phyloP scores from a whole-genome alignment of 75 land plant species.

The Adiantum capillusveneris region DNA sequence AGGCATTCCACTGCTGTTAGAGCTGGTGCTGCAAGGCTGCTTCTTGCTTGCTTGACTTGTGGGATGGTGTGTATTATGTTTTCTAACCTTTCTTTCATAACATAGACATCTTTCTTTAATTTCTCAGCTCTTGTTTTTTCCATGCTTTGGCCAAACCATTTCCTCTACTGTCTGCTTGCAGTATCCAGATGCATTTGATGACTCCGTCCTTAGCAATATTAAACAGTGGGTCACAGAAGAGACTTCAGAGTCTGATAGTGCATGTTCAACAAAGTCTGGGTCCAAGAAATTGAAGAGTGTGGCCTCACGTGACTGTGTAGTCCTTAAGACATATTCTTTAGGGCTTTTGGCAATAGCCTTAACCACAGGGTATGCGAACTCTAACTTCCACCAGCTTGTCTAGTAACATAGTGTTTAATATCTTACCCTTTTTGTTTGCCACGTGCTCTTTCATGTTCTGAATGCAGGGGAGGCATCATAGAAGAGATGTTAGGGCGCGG shows the following conservation, averaged over 20 bases:
- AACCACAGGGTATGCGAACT: constrained; percentile 48
- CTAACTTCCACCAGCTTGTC: too few species aligned
- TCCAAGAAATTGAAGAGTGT: constrained; percentile 1
- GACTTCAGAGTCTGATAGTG: constrained; percentile 16
- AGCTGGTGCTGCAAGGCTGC: constrained; percentile 79
- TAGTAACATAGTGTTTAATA: too few species aligned
- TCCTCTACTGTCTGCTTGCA: constrained; percentile 33
- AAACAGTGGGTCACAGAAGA: constrained; percentile 79
- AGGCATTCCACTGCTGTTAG: constrained; percentile 55
- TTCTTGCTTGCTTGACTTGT: constrained; percentile 62
- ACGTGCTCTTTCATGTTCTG: too few species aligned
- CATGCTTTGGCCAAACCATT: too few species aligned
- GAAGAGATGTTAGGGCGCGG: constrained; percentile 86
- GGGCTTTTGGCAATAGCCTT: constrained; percentile 79
- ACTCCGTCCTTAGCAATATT: constrained; percentile 55
- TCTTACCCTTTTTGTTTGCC: too few species aligned
- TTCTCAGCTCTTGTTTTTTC: too few species aligned
- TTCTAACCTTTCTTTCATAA: constrained; percentile 4
- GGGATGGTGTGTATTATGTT: constrained; percentile 47
- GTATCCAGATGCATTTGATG: constrained; percentile 92
- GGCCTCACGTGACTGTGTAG: constrained; percentile 44
- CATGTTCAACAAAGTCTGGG: constrained; percentile 15
- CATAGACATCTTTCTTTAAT: not conserved
- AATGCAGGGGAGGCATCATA: constrained; percentile 64
- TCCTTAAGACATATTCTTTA: constrained; percentile 77